Evolutionary conservation across 306 rosid species (phyloP), one percentile per base, ranked within the genome.

Genomic region (peach (Prunus persica)): DNA sequence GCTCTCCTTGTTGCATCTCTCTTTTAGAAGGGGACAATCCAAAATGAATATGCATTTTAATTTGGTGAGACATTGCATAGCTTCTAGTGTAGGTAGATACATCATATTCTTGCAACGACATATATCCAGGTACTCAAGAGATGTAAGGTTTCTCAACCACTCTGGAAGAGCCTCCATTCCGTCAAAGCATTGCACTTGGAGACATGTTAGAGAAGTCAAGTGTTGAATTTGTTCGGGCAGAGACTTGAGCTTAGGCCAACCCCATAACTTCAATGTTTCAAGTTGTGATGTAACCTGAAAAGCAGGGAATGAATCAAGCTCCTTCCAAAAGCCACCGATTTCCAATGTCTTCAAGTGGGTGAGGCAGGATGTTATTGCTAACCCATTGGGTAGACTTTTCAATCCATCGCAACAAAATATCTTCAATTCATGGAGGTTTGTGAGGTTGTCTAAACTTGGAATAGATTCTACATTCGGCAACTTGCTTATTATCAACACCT

Each of bases 31-130:
- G 10, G 67, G 67, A 27, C 67, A 62, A 0, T 3, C 43, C 2
- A 0, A 11, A 28, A 61, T 27, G 0, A 0, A 0, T 12, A 61
- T 2, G 0, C 0, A 2, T 27, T 13, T 5, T 14, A 62, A 27
- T 28, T 62, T 28, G n/a, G 41, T 28, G 66, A 62, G 66, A 38
- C 43, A 8, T 27, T 25, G 38, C 66, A 62, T 28, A 11, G 66
- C 66, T 62, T 62, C 43, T 0, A 62, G 41, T 13, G 66, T 11
- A 14, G 66, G 66, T 62, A 62, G 43, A 27, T 13, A 28, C 66
- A 4, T 28, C n/a, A 62, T 1, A 62, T 13, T 25, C 43, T 62
- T 1, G 41, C 43, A 62, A 27, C 0, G 0, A 3, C 0, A 0
- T 12, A 27, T 62, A 5, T 0, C 0, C 2, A 62, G 41, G 3